These are phyloP conservation scores for Eimeria necatrix DNA, from an alignment of 169 alveolate species.

Conservation along the genomic window DNA sequence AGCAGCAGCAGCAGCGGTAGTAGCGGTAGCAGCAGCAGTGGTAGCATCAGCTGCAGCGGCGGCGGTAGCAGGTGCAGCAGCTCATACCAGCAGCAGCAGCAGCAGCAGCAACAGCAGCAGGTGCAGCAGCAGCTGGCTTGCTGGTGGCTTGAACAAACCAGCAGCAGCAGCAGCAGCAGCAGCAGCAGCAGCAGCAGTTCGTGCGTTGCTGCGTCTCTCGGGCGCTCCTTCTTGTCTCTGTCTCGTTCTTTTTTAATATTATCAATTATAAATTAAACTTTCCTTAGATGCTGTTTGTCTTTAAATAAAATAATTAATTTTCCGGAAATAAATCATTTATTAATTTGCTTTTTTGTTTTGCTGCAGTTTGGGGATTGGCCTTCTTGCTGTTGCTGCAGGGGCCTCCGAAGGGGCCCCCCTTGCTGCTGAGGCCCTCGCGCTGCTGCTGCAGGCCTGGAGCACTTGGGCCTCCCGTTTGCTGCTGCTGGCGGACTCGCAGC, in stretches of 20 bases:
- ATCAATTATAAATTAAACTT: neutral
- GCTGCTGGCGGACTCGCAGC: neutral
- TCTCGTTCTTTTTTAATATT: neutral
- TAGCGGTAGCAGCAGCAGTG: neutral
- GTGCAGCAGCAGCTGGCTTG: no score
- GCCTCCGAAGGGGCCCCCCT: neutral
- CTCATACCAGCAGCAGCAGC: neutral
- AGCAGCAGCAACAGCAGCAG: neutral
- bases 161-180: neutral
- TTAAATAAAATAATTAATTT: no score
- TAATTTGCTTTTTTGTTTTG: neutral
- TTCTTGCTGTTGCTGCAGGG: slow-evolving; percentile 25
- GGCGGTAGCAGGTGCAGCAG: neutral
- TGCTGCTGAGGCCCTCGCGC: slow-evolving; percentile 17
- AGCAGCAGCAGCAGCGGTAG: neutral
- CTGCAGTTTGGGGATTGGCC: slow-evolving; percentile 9
- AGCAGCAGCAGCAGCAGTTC: neutral
- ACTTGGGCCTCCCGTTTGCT: slow-evolving; percentile 42
- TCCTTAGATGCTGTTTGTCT: neutral
- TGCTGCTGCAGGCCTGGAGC: slow-evolving; percentile 53
- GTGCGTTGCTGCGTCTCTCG: neutral
- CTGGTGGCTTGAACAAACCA: neutral
- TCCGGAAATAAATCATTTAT: neutral
- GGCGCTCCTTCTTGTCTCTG: neutral
- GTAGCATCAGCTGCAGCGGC: neutral